A percentile compares a stretch with the other conserved stretches of the same genome.
Evolutionary conservation across 1,284 basidiomycete genomes (phyloP).

Genomic region (Thecaphora thlaspeos): DNA sequence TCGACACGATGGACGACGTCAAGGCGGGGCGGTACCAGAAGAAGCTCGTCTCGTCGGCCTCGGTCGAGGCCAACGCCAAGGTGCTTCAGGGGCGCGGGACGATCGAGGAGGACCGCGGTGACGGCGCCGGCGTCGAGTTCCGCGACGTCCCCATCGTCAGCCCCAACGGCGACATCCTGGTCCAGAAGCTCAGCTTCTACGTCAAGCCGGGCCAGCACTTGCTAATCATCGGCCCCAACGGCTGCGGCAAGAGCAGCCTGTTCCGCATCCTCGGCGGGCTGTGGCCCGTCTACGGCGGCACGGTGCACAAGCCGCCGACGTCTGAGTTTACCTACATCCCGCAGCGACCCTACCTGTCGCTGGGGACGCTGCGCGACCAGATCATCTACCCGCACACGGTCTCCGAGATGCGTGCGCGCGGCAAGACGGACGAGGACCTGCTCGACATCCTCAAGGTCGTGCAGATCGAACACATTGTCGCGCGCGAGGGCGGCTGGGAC

Average conservation of each 20-base stretch:
- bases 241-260: conserved; percentile 63
- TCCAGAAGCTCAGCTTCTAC: conserved; percentile 75
- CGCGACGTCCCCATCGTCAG: conserved; percentile 92
- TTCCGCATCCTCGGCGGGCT: conserved; percentile 94
- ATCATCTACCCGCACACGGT: conserved; percentile 77
- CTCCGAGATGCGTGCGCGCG: conserved; percentile 56
- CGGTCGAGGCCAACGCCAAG: conserved; percentile 73
- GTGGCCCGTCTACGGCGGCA: conserved; percentile 94
- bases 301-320: conserved; percentile 87
- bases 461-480: conserved; percentile 83
- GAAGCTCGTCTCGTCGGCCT: conserved; percentile 69
- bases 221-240: conserved; percentile 66
- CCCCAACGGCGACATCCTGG: conserved; percentile 89
- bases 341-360: conserved; percentile 87
- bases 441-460: conserved; percentile 73
- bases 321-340: conserved; percentile 91
- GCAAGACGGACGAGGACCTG: conserved; percentile 69
- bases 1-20: conserved; percentile 89
- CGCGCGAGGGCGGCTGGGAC: conserved; percentile 96
- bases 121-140: conserved; percentile 73
- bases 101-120: conserved; percentile 59
- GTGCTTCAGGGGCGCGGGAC: conserved; percentile 78
- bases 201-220: conserved; percentile 79
- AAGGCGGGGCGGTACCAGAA: conserved; percentile 84
- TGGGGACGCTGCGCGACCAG: conserved; percentile 91